Conservation (phyloP, 2,329 filamentous ascomycete species). For the Torrubiella hemipterigena region DNA sequence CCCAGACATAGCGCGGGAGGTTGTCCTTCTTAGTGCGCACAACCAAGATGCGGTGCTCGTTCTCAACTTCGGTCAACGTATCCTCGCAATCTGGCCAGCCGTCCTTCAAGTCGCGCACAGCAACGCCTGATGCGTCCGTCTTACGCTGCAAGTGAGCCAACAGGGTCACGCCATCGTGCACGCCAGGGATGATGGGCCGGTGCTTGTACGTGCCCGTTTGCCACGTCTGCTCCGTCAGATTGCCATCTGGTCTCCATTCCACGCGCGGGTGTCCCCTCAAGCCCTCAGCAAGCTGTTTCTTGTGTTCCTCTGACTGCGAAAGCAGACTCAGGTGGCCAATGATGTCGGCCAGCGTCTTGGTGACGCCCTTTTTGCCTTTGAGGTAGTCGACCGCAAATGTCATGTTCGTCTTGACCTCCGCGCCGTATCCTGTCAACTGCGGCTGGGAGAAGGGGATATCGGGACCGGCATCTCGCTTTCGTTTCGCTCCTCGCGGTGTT, state of each 20-base stretch:
- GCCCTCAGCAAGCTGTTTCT: slow-evolving; percentile 53
- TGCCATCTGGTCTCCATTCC: slow-evolving; percentile 40
- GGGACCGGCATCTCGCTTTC: slow-evolving; percentile 42
- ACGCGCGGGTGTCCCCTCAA: slow-evolving; percentile 53
- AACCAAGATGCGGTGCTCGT: slow-evolving; percentile 68
- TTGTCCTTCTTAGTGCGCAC: slow-evolving; percentile 89
- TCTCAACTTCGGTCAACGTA: slow-evolving; percentile 66
- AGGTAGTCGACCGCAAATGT: slow-evolving; percentile 78
- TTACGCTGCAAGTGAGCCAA: slow-evolving; percentile 72
- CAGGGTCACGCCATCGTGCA: slow-evolving; percentile 65
- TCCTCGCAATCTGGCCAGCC: slow-evolving; percentile 83
- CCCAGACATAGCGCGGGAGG: slow-evolving; percentile 75
- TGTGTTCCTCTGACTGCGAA: slow-evolving; percentile 45
- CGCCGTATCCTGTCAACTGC: slow-evolving; percentile 61
- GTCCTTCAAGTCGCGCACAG: slow-evolving; percentile 86
- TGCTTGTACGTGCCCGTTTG: slow-evolving; percentile 66
- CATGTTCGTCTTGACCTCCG: slow-evolving; percentile 77
- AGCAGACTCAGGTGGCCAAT: slow-evolving; percentile 69
- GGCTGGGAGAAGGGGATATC: slow-evolving; percentile 63
- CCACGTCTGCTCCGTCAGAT: slow-evolving; percentile 56
- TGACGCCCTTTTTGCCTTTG: slow-evolving; percentile 54
- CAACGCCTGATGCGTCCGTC: slow-evolving; percentile 67
- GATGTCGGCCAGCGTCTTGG: slow-evolving; percentile 64
- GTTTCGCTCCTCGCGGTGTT: slow-evolving; percentile 52
- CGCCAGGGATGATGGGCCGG: slow-evolving; percentile 67